A percentile compares a stretch with the other conserved stretches of the same genome.
These are phyloP conservation scores for Kluyveromyces sp. DNA, from an alignment of 1,139 yeast genomes.

Conservation along the genomic window DNA sequence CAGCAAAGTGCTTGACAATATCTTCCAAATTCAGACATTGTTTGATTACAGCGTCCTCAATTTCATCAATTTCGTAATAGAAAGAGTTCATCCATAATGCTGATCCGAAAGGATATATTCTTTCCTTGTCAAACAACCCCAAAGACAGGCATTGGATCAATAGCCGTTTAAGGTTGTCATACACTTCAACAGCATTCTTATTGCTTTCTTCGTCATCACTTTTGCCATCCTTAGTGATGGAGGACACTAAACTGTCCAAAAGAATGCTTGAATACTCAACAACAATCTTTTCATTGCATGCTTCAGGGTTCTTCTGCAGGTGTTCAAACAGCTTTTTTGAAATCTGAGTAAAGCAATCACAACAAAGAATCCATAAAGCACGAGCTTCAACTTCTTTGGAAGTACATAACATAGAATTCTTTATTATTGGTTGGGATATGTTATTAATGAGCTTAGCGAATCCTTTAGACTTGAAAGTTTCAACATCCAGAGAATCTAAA, in stretches of 20 bases:
- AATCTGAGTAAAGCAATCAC: constrained; percentile 31
- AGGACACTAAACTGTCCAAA: constrained; percentile 9
- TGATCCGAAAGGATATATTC: constrained; percentile 40
- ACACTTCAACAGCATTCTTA: constrained; percentile 43
- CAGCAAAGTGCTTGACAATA: constrained; percentile 29
- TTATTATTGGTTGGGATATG: constrained; percentile 37
- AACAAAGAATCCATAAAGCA: constrained; percentile 29
- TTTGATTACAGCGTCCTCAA: constrained; percentile 35
- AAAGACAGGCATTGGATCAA: constrained; percentile 38
- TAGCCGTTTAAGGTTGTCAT: constrained; percentile 37
- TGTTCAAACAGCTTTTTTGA: constrained; percentile 22
- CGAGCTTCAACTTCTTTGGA: constrained; percentile 19
- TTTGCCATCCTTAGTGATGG: constrained; percentile 17
- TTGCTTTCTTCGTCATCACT: constrained; percentile 36
- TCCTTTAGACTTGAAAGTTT: constrained; percentile 42
- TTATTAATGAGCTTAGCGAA: constrained; percentile 36
- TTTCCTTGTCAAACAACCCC: constrained; percentile 24
- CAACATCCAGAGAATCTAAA: constrained; percentile 30
- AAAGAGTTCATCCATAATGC: constrained; percentile 45
- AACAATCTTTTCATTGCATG: constrained; percentile 14
- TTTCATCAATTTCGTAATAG: constrained; percentile 43
- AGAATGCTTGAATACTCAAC: constrained; percentile 19
- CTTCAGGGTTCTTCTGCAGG: constrained; percentile 14
- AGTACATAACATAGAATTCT: constrained; percentile 37
- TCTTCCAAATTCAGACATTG: constrained; percentile 28